phyloP scores from a whole-genome alignment of 208 protist genomes.

The Naegleria gruberi region DNA sequence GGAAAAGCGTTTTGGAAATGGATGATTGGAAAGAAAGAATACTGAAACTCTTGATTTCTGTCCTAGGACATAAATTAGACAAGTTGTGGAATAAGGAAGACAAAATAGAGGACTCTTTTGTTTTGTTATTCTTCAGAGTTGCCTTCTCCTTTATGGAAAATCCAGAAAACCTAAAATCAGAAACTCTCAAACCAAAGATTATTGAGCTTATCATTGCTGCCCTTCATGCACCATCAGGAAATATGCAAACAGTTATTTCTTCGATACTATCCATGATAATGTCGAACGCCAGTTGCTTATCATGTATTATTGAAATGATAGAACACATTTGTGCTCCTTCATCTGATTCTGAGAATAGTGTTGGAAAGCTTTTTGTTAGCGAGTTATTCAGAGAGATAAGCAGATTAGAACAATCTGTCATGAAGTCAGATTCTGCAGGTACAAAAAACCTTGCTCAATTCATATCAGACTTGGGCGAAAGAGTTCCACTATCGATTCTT shows the following conservation, averaged over 20 bases:
- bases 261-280: neutral
- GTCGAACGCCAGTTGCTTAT: neutral
- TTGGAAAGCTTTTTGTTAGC: neutral
- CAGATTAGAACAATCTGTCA: constrained; percentile 5
- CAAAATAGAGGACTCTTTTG: constrained; percentile 28
- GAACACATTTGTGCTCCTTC: neutral
- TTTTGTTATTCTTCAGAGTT: constrained; percentile 21
- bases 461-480: constrained; percentile 22
- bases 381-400: constrained; percentile 17
- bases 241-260: neutral
- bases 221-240: neutral
- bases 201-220: neutral
- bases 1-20: neutral
- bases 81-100: constrained; percentile 24
- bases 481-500: constrained; percentile 16
- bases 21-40: constrained; percentile 5
- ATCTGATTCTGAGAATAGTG: neutral
- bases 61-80: constrained; percentile 17
- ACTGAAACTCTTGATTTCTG: neutral
- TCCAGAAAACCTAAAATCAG: neutral
- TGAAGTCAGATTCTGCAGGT: constrained; percentile 25
- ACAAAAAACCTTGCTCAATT: constrained; percentile 32
- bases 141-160: constrained; percentile 32
- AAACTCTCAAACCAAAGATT: neutral
- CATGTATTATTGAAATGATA: neutral